Evolutionary conservation across 2,329 filamentous ascomycete genomes (phyloP), one percentile per base, ranked within the genome.

Genomic region (Thielaviopsis punctulata): DNA sequence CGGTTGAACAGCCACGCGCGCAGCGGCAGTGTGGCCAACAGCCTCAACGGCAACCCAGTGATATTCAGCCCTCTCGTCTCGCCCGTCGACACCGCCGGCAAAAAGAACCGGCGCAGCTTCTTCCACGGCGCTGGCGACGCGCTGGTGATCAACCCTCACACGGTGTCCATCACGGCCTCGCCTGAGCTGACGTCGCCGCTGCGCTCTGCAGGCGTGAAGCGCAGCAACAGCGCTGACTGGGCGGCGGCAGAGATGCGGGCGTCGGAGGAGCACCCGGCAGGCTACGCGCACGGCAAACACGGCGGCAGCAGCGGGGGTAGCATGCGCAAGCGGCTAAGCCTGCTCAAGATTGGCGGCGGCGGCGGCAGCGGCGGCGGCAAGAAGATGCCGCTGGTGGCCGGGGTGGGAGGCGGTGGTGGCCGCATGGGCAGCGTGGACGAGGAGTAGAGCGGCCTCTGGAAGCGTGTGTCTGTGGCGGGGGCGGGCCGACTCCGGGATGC

Each of bases 281-380:
- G 59, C 7, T 59, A 60, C 19, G 57, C 61, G n/a, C n/a, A n/a
- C n/a, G n/a, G n/a, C 10, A 59, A 62, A 49, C 52, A 60, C 24
- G 53, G 52, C 0, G 58, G 61, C 27, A 63, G 61, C 48, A 69
- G 64, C 36, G 61, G 64, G 60, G 77, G 76, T 33, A 83, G 80
- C 54, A 76, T 93, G 58, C 79, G 82, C 66, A 90, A 87, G 68
- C 70, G 87, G 61, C 71, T 93, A 58, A 92, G 85, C 63, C 70
- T 88, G 60, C 70, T 93, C 61, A 85, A 83, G 63, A 72, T 88
- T 49, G 81, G 83, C 25, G 43, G 53, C 15, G 47, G 53, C 15
- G 82, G 80, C n/a, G n/a, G n/a, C n/a, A n/a, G n/a, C n/a, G n/a
- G n/a, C n/a, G n/a, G n/a, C n/a, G n/a, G n/a, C 63, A 86, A 84